Evolutionary conservation across 495 filamentous ascomycete species (phyloP).

Genomic region (Aspergillus bertholletiae): DNA sequence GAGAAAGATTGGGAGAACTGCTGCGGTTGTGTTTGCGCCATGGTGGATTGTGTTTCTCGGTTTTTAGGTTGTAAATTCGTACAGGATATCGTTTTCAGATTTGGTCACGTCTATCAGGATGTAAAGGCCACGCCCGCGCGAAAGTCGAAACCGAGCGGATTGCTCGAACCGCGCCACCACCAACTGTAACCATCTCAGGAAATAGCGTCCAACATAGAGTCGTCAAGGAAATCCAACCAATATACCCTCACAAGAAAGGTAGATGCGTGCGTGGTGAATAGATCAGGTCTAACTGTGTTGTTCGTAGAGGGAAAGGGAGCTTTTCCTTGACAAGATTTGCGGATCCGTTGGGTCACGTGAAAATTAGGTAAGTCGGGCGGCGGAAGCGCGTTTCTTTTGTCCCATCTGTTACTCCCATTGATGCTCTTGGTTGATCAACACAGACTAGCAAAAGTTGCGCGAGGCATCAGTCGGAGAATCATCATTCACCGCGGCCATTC

Average conservation of each 20-base stretch:
- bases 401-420: background rate
- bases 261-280: conserved; percentile 10
- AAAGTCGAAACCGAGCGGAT: conserved; percentile 35
- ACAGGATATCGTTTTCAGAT: conserved; percentile 4
- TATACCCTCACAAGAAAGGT: background rate
- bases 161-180: conserved; percentile 42
- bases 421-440: background rate
- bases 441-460: background rate
- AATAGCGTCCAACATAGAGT: conserved; percentile 19
- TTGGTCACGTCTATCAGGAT: conserved; percentile 18
- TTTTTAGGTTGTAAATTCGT: background rate
- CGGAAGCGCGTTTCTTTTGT: conserved; percentile 6
- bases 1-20: conserved; percentile 51
- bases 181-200: conserved; percentile 45
- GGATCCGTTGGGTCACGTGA: conserved; percentile 15
- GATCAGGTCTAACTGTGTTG: conserved; percentile 9
- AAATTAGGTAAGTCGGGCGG: conserved; percentile 8
- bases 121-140: conserved; percentile 36
- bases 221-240: background rate
- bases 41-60: conserved; percentile 30
- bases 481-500: background rate
- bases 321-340: conserved; percentile 23
- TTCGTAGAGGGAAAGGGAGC: conserved; percentile 22
- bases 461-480: background rate
- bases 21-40: conserved; percentile 64